Conservation (phyloP, 1,284 basidiomycete species). For the Trametes polyzona region DNA sequence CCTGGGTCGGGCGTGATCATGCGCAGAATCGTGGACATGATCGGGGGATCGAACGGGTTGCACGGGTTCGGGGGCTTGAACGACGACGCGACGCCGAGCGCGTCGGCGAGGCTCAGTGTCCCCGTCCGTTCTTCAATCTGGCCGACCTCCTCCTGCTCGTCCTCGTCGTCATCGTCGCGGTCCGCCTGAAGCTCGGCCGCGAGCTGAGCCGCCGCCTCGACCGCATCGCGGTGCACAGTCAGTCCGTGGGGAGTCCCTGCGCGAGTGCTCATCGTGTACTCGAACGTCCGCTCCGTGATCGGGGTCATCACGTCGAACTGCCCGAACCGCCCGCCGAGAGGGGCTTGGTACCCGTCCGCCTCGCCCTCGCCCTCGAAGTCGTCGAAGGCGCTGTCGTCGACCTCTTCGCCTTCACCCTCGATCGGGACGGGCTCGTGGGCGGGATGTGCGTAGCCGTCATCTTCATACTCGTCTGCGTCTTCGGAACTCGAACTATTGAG, state of each 20-base stretch:
- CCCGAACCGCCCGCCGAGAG: slow-evolving; percentile 75
- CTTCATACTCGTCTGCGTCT: slow-evolving; percentile 20
- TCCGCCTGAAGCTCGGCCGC: slow-evolving; percentile 39
- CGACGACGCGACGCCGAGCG: slow-evolving; percentile 58
- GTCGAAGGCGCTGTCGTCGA: slow-evolving; percentile 20
- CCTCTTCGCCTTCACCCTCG: slow-evolving; percentile 14
- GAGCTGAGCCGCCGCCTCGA: slow-evolving; percentile 47
- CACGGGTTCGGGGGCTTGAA: slow-evolving; percentile 86
- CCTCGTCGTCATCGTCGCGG: slow-evolving; percentile 33
- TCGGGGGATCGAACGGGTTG: slow-evolving; percentile 79
- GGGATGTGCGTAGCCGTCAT: slow-evolving; percentile 15
- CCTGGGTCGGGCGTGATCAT: slow-evolving; percentile 67
- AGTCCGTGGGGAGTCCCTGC: slow-evolving; percentile 46
- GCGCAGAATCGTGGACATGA: slow-evolving; percentile 69
- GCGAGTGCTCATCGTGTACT: slow-evolving; percentile 75
- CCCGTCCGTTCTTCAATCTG: slow-evolving; percentile 60
- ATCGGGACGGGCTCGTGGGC: slow-evolving; percentile 12
- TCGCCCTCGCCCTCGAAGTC: slow-evolving; percentile 17
- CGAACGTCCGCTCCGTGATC: slow-evolving; percentile 90
- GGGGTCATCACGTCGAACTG: slow-evolving; percentile 91
- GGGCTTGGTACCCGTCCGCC: slow-evolving; percentile 45
- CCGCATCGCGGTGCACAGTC: slow-evolving; percentile 47
- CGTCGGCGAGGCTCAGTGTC: slow-evolving; percentile 64
- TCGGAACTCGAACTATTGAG: slow-evolving; percentile 24
- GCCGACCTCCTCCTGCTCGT: slow-evolving; percentile 29